Evolutionary conservation across 2,329 filamentous ascomycete genomes (phyloP).

Genomic region (Fusarium mangiferae): DNA sequence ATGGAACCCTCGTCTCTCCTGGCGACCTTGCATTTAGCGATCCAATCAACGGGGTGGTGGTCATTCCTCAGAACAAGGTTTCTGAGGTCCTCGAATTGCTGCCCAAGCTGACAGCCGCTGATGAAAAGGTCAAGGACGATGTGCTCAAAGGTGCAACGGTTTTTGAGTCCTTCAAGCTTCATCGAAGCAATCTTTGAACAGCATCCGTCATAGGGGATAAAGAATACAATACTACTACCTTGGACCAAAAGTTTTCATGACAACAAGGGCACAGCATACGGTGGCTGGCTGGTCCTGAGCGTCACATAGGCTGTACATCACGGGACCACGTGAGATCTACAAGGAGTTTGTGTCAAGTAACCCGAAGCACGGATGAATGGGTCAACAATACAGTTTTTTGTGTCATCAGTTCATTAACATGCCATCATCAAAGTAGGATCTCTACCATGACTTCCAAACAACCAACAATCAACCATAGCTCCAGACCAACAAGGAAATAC

Average conservation of each 20-base stretch:
- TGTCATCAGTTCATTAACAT: constrained; percentile 55
- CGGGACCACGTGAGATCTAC: constrained; percentile 12
- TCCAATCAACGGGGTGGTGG: constrained; percentile 74
- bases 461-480: constrained; percentile 42
- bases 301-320: constrained; percentile 2
- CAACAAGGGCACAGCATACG: not conserved
- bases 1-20: constrained; percentile 55
- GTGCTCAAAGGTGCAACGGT: constrained; percentile 71
- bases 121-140: constrained; percentile 71
- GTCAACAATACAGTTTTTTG: constrained; percentile 37
- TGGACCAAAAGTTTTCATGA: not conserved
- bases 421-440: constrained; percentile 48
- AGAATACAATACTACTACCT: not conserved
- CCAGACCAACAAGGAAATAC: constrained; percentile 38
- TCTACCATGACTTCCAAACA: constrained; percentile 44
- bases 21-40: constrained; percentile 79
- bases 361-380: constrained; percentile 11
- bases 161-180: constrained; percentile 72
- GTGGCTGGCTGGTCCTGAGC: not conserved
- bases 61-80: constrained; percentile 71
- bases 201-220: not conserved
- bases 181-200: constrained; percentile 54
- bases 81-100: constrained; percentile 69
- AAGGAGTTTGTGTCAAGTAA: constrained; percentile 18
- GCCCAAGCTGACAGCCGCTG: constrained; percentile 60